Conservation (phyloP, 2,329 filamentous ascomycete species). For the Fusarium sp. region DNA sequence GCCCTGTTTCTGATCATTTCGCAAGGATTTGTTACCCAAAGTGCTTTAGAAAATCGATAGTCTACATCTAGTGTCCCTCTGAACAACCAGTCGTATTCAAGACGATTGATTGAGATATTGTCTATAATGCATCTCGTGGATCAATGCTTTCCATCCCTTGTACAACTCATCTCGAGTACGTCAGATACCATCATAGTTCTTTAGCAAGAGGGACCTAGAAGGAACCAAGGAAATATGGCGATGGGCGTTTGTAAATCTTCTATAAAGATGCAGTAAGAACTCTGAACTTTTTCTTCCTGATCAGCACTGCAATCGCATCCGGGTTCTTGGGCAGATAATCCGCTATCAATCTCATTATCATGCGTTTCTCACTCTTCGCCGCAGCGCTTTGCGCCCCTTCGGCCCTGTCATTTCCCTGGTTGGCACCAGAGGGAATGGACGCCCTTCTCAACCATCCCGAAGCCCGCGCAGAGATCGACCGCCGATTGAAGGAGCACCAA, state of each 20-base stretch:
- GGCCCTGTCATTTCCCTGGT: conserved; percentile 28
- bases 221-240: background rate
- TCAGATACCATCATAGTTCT: conserved; percentile 19
- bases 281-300: background rate
- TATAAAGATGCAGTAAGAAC: background rate
- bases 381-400: conserved; percentile 24
- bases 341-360: background rate
- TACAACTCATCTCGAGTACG: conserved; percentile 3
- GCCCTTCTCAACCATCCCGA: conserved; percentile 27
- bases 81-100: background rate
- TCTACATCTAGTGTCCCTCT: conserved; percentile 3
- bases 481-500: conserved; percentile 17
- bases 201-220: too few species aligned
- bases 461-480: conserved; percentile 29
- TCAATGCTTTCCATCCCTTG: background rate
- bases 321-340: background rate
- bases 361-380: conserved; percentile 16
- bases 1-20: background rate
- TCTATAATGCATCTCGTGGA: background rate
- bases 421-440: conserved; percentile 24
- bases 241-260: background rate
- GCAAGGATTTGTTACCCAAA: conserved; percentile 1
- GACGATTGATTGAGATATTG: background rate
- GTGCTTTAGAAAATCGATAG: conserved; percentile 17
- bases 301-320: too few species aligned